phyloP scores from a whole-genome alignment of 768 basidiomycete genomes.

The Mycena belliarum region DNA sequence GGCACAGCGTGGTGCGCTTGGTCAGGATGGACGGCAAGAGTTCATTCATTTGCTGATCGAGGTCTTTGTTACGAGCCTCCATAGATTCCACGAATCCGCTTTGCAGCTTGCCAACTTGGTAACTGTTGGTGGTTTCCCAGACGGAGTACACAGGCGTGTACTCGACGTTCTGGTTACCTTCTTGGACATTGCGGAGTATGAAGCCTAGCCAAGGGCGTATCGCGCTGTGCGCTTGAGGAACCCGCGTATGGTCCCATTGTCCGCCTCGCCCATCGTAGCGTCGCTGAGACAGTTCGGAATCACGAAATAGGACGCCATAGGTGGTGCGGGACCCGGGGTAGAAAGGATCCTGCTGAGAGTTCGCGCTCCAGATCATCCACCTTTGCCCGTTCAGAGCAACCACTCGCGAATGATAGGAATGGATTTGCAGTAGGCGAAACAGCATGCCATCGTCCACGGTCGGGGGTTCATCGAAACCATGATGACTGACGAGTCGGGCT shows the following conservation, averaged over 20 bases:
- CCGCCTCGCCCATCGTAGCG: slow-evolving; percentile 18
- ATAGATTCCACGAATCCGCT: too few relatives aligned
- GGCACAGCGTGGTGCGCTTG: too few relatives aligned
- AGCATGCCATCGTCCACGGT: not conserved
- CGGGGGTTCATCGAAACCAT: not conserved
- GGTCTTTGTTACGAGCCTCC: too few relatives aligned
- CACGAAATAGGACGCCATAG: not conserved
- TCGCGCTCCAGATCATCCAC: not conserved
- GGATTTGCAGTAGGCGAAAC: not conserved
- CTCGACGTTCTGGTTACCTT: not conserved
- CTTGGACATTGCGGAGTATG: not conserved
- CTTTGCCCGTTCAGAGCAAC: not conserved
- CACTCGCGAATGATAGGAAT: not conserved
- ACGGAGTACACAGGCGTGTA: not conserved
- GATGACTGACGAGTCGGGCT: not conserved
- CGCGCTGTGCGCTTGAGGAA: not conserved
- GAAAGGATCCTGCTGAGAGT: not conserved
- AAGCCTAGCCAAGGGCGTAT: not conserved
- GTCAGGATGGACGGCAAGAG: too few relatives aligned
- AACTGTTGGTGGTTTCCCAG: too few relatives aligned
- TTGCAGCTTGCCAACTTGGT: too few relatives aligned
- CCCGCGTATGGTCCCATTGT: slow-evolving; percentile 15
- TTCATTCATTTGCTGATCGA: too few relatives aligned
- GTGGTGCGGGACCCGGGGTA: slow-evolving; percentile 6
- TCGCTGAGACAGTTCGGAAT: not conserved